phyloP scores from a whole-genome alignment of 441 rosid species.

The Theobroma grandiflorum region DNA sequence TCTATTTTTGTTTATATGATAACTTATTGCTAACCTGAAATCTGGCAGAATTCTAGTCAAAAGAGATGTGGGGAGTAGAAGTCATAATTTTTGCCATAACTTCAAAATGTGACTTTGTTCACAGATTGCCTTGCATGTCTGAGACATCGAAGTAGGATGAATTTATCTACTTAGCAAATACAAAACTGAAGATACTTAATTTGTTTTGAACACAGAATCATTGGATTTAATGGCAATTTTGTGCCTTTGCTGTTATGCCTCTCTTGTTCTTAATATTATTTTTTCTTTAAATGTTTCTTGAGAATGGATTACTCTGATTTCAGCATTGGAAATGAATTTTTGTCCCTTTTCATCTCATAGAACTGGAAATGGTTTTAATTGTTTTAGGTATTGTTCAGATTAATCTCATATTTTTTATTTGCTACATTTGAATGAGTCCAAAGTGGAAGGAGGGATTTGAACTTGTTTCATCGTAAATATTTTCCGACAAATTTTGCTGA shows the following conservation, averaged over 20 bases:
- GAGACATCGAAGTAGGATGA: not conserved
- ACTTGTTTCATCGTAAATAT: not conserved
- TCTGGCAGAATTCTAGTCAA: constrained; percentile 6
- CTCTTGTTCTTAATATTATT: not conserved
- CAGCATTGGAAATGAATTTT: not conserved
- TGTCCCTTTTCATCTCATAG: not conserved
- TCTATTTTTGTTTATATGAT: not conserved
- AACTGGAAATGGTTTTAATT: not conserved
- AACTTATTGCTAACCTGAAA: not conserved
- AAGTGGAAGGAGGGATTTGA: not conserved
- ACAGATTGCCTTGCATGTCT: not conserved
- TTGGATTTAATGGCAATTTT: not conserved
- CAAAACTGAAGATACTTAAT: not conserved
- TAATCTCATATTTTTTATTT: not conserved
- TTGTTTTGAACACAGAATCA: not conserved
- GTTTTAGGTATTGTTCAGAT: not conserved
- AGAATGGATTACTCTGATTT: not conserved
- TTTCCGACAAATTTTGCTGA: not conserved
- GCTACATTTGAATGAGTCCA: not conserved
- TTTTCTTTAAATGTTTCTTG: not conserved
- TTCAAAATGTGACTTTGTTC: not conserved
- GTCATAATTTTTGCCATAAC: not conserved
- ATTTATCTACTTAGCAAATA: not conserved
- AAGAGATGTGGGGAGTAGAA: not conserved
- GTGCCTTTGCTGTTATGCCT: not conserved